Evolutionary conservation across 495 filamentous ascomycete genomes (phyloP).

Genomic region (Tuber microsphaerosporum): DNA sequence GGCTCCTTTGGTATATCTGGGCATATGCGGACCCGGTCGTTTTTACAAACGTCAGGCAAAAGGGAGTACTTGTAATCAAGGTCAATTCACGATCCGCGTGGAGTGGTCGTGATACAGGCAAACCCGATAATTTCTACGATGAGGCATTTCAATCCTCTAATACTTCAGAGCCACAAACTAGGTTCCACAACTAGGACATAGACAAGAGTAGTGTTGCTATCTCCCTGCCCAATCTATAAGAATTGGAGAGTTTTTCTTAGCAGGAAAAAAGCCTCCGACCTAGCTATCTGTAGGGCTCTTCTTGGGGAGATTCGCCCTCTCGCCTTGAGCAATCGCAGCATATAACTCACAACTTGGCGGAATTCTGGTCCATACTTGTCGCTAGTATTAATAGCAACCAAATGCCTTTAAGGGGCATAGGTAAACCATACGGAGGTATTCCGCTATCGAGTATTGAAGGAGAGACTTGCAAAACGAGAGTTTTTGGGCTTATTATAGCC

Average conservation of each 20-base stretch:
- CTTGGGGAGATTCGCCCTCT: not conserved
- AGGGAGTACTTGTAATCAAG: no score
- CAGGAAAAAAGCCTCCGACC: not conserved
- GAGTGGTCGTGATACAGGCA: not conserved
- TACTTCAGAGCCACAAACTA: not conserved
- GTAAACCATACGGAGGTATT: not conserved
- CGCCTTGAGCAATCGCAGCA: not conserved
- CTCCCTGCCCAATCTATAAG: not conserved
- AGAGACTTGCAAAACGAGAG: not conserved
- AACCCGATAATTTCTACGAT: not conserved
- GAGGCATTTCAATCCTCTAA: not conserved
- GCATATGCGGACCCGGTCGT: no score
- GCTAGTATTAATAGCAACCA: not conserved
- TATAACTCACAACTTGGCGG: not conserved
- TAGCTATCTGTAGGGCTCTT: not conserved
- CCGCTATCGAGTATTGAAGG: not conserved
- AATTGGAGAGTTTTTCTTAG: not conserved
- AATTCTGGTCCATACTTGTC: not conserved
- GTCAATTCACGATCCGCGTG: not conserved
- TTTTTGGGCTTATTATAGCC: not conserved
- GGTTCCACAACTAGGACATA: not conserved
- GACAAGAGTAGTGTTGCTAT: not conserved
- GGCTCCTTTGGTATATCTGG: no score
- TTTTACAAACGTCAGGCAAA: no score
- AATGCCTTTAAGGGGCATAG: not conserved